Evolutionary conservation across 371 early-diverging fungal genomes (phyloP).

Genomic region (Syncephalastrum sp.): DNA sequence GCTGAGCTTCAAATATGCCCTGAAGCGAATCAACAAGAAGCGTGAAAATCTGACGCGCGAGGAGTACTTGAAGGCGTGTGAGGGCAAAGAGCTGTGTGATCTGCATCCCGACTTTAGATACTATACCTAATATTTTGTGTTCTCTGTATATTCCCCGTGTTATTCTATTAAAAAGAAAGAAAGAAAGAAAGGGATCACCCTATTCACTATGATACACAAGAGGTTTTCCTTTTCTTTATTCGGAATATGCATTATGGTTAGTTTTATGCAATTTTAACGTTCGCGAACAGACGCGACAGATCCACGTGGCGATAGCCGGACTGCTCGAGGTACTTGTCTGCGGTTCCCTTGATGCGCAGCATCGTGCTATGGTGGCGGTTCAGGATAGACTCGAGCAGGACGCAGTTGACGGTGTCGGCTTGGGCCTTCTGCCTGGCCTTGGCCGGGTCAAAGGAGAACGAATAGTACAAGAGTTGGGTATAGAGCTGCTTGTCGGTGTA

Average conservation of each 20-base stretch:
- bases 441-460: slow-evolving; percentile 39
- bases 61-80: slow-evolving; percentile 43
- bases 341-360: slow-evolving; percentile 35
- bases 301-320: slow-evolving; percentile 67
- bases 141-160: no score
- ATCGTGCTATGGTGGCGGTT: slow-evolving; percentile 23
- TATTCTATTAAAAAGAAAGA: no score
- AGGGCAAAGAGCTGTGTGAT: slow-evolving; percentile 54
- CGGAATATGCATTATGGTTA: no score
- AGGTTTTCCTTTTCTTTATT: no score
- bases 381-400: slow-evolving; percentile 22
- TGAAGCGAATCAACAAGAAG: slow-evolving; percentile 51
- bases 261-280: no score
- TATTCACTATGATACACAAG: no score
- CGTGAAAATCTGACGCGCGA: slow-evolving; percentile 57
- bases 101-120: slow-evolving; percentile 4
- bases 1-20: slow-evolving; percentile 37
- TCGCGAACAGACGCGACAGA: slow-evolving; percentile 18
- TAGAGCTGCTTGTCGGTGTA: slow-evolving; percentile 49
- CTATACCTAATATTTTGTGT: no score
- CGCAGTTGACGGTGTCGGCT: slow-evolving; percentile 15
- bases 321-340: slow-evolving; percentile 58
- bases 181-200: no score
- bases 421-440: slow-evolving; percentile 27
- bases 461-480: slow-evolving; percentile 47